phyloP scores from a whole-genome alignment of 306 rosid species.

The Cucurbita maxima region DNA sequence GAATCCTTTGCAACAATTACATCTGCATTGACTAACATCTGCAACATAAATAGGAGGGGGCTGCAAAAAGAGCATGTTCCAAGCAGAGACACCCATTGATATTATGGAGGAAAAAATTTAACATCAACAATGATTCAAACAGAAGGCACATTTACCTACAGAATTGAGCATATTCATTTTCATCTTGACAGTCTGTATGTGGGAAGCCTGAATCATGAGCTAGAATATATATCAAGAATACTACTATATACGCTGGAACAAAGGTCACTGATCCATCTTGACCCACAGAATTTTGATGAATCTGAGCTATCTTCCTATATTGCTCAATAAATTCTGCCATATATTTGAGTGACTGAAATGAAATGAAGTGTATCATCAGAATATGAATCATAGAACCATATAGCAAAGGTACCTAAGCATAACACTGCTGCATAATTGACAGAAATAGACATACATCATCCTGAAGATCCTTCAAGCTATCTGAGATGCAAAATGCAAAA shows the following conservation, averaged over 20 bases:
- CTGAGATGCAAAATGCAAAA: slow-evolving; percentile 50
- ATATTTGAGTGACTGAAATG: slow-evolving; percentile 49
- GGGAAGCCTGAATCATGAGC: slow-evolving; percentile 55
- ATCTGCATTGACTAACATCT: slow-evolving; percentile 42
- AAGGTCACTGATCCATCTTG: slow-evolving; percentile 36
- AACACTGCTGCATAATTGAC: background rate
- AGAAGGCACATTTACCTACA: slow-evolving; percentile 38
- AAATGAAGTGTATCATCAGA: slow-evolving; percentile 32
- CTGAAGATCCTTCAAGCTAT: slow-evolving; percentile 35
- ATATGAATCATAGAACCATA: background rate
- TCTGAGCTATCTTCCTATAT: slow-evolving; percentile 42
- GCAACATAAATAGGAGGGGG: slow-evolving; percentile 60
- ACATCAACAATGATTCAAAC: background rate
- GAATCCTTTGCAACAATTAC: slow-evolving; percentile 38
- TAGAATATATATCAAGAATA: slow-evolving; percentile 68
- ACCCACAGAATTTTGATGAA: slow-evolving; percentile 34
- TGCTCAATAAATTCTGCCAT: slow-evolving; percentile 71
- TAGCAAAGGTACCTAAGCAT: background rate
- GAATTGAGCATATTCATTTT: slow-evolving; percentile 41
- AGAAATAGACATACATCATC: slow-evolving; percentile 35
- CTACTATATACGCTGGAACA: slow-evolving; percentile 62
- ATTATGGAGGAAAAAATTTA: background rate
- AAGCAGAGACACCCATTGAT: slow-evolving; percentile 10
- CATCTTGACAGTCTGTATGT: slow-evolving; percentile 36
- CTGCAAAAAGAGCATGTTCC: slow-evolving; percentile 43